Conservation (phyloP, 2,329 filamentous ascomycete genomes). For the Aspergillus pseudoterreus region DNA sequence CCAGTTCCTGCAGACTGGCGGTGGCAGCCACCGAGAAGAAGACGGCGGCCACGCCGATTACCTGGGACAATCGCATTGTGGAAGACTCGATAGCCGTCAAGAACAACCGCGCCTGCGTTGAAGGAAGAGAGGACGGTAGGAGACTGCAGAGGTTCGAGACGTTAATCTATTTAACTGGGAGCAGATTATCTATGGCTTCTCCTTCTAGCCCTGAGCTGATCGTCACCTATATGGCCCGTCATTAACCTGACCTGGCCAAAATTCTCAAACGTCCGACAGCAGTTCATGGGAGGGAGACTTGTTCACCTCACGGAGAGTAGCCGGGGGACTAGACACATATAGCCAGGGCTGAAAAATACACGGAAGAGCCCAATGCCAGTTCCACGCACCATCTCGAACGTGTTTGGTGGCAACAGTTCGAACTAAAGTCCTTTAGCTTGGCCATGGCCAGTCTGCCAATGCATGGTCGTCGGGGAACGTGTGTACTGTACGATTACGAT, state of each 20-base stretch:
- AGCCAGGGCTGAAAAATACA: too few species aligned
- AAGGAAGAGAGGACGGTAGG: neutral
- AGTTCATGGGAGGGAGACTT: too few species aligned
- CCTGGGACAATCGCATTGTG: neutral
- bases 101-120: neutral
- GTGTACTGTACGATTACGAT: neutral
- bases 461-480: neutral
- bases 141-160: neutral
- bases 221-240: neutral
- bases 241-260: too few species aligned
- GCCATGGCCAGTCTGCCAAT: too few species aligned
- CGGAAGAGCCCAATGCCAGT: too few species aligned
- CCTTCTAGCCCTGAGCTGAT: neutral
- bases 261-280: too few species aligned
- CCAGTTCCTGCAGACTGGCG: conserved; percentile 13
- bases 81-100: neutral
- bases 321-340: too few species aligned
- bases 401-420: too few species aligned
- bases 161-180: neutral
- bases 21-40: conserved; percentile 7
- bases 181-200: neutral
- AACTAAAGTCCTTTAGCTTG: too few species aligned
- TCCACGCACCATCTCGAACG: too few species aligned
- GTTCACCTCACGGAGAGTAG: too few species aligned
- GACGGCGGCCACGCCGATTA: conserved; percentile 4